phyloP scores from a whole-genome alignment of 139 green algal species.

The Chlorella sorokiniana region DNA sequence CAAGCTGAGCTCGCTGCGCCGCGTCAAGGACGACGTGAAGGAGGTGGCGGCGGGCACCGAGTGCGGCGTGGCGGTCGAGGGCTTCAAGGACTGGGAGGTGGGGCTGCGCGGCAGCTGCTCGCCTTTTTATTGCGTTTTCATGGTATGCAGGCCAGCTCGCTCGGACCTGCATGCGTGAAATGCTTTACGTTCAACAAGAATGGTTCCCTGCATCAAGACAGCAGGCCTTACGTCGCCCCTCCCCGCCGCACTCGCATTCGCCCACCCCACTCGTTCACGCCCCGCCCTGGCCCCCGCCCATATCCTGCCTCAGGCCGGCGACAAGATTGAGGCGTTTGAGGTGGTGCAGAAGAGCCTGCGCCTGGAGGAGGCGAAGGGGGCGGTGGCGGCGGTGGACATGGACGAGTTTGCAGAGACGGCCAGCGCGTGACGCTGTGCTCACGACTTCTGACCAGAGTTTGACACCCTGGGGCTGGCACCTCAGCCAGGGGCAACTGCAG shows the following conservation, averaged over 20 bases:
- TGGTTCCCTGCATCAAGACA: no score
- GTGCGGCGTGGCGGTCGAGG: slow-evolving; percentile 79
- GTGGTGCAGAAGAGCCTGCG: slow-evolving; percentile 40
- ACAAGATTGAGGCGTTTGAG: slow-evolving; percentile 46
- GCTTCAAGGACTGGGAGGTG: slow-evolving; percentile 79
- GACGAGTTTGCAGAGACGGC: neutral
- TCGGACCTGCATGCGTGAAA: no score
- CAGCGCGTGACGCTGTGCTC: neutral
- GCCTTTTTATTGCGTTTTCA: neutral
- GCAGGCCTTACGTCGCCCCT: neutral
- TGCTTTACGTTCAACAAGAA: no score
- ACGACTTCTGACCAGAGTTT: no score
- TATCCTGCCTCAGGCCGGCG: slow-evolving; percentile 10
- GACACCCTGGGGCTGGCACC: no score
- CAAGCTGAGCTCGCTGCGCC: slow-evolving; percentile 80
- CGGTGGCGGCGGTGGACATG: neutral
- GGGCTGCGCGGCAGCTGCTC: slow-evolving; percentile 6
- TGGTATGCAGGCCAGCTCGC: no score
- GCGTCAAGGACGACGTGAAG: slow-evolving; percentile 94
- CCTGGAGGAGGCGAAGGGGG: slow-evolving; percentile 43
- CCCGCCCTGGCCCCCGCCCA: neutral
- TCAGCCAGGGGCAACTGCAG: no score
- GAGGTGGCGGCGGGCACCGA: slow-evolving; percentile 82
- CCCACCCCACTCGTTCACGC: neutral
- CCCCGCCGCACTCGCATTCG: neutral